These are phyloP conservation scores for Botrytis byssoidea DNA, from an alignment of 2,329 filamentous ascomycete genomes.

Conservation along the genomic window DNA sequence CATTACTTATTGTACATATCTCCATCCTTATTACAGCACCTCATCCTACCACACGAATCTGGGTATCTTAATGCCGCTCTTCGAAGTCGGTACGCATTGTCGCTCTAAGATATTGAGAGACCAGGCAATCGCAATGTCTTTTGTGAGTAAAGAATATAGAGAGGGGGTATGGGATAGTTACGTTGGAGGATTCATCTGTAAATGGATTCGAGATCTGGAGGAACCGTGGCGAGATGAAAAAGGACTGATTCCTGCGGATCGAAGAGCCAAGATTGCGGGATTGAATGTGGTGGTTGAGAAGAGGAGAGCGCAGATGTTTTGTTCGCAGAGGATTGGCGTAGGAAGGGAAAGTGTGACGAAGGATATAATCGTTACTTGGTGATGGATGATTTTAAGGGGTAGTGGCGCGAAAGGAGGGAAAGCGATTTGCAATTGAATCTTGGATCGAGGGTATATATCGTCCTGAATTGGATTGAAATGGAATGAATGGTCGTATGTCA, in stretches of 20 bases:
- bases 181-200: not conserved
- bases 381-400: not conserved
- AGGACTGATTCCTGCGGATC: not conserved
- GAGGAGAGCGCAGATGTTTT: slow-evolving; percentile 8
- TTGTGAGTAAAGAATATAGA: slow-evolving; percentile 18
- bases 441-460: not conserved
- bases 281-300: not conserved
- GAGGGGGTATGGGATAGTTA: slow-evolving; percentile 27
- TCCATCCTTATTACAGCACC: slow-evolving; percentile 15
- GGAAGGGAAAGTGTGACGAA: not conserved
- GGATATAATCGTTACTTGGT: slow-evolving; percentile 9
- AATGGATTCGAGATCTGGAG: slow-evolving; percentile 22
- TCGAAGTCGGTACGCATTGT: slow-evolving; percentile 23
- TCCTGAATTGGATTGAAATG: not conserved
- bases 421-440: not conserved
- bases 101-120: slow-evolving; percentile 15
- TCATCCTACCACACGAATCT: slow-evolving; percentile 23
- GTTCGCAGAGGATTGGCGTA: not conserved
- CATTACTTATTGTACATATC: slow-evolving; percentile 11
- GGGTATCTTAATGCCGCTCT: slow-evolving; percentile 24
- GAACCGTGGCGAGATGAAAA: slow-evolving; percentile 22
- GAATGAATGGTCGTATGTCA: not conserved
- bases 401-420: not conserved
- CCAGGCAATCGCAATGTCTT: slow-evolving; percentile 21
- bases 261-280: not conserved